phyloP scores from a whole-genome alignment of 75 land plant species.

The Pinus albicaulis region DNA sequence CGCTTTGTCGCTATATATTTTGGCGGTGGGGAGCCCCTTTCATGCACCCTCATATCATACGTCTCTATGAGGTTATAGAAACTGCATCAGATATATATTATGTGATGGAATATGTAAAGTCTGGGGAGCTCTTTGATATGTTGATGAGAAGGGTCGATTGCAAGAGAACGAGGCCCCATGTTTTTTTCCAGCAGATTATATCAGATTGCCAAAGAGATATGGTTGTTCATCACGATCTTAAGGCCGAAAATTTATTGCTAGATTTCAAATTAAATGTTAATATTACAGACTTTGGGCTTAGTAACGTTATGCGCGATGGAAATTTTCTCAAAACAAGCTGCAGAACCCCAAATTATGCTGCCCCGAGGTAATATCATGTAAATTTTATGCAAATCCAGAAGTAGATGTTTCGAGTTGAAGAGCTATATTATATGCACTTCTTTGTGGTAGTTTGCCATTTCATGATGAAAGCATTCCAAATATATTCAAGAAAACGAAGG shows the following conservation, averaged over 20 bases:
- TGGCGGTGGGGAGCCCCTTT: too few species aligned
- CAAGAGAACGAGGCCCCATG: slow-evolving; percentile 80
- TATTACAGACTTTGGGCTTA: slow-evolving; percentile 50
- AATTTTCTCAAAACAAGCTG: slow-evolving; percentile 40
- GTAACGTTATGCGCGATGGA: slow-evolving; percentile 38
- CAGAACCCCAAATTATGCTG: slow-evolving; percentile 48
- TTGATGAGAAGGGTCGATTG: slow-evolving; percentile 82
- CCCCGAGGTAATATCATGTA: slow-evolving; percentile 37
- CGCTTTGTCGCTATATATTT: too few species aligned
- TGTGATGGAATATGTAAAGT: slow-evolving; percentile 91
- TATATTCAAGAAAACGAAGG: slow-evolving; percentile 54
- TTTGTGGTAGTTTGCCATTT: slow-evolving; percentile 47
- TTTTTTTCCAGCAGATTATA: slow-evolving; percentile 83
- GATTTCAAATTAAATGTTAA: slow-evolving; percentile 35
- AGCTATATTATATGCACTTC: slow-evolving; percentile 36
- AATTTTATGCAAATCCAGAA: slow-evolving; percentile 47
- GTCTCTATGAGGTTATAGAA: slow-evolving; percentile 90
- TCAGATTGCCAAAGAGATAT: slow-evolving; percentile 60
- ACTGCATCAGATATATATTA: slow-evolving; percentile 78
- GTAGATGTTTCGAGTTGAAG: slow-evolving; percentile 64
- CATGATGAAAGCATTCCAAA: slow-evolving; percentile 60
- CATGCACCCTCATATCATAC: slow-evolving; percentile 93
- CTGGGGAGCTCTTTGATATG: slow-evolving; percentile 92
- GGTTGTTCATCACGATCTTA: slow-evolving; percentile 56
- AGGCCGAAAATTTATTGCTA: slow-evolving; percentile 22